These are phyloP conservation scores for Cynanchum wilfordii DNA, from an alignment of 257 asterid species.

Conservation along the genomic window DNA sequence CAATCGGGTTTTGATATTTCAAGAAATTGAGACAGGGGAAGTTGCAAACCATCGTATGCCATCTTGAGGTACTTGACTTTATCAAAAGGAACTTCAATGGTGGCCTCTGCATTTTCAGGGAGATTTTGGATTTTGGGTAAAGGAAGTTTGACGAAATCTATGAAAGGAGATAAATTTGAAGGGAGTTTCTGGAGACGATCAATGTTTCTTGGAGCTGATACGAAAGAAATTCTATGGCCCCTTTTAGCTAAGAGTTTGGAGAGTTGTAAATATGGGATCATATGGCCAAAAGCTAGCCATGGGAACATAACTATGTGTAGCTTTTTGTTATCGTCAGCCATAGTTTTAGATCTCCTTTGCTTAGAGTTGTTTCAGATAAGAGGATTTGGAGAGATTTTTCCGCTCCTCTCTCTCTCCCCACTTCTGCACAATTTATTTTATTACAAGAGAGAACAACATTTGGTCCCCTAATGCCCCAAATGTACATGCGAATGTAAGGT, in stretches of 20 bases:
- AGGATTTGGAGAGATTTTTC: background rate
- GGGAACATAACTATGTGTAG: slow-evolving; percentile 53
- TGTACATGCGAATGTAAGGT: too few relatives aligned
- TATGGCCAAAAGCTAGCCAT: slow-evolving; percentile 72
- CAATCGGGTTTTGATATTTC: slow-evolving; percentile 26
- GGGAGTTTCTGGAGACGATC: slow-evolving; percentile 52
- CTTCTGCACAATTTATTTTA: too few relatives aligned
- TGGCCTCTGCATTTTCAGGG: slow-evolving; percentile 31
- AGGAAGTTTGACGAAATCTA: slow-evolving; percentile 35
- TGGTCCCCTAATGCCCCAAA: too few relatives aligned
- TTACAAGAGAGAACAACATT: too few relatives aligned
- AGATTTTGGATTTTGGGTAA: slow-evolving; percentile 24
- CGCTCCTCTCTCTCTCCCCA: too few relatives aligned
- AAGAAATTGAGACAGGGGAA: slow-evolving; percentile 16
- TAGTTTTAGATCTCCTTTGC: slow-evolving; percentile 4
- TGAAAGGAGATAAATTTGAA: slow-evolving; percentile 20
- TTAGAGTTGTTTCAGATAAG: background rate
- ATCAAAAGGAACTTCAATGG: slow-evolving; percentile 22
- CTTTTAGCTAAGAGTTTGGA: slow-evolving; percentile 42
- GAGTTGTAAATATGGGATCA: slow-evolving; percentile 44
- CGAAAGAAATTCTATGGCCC: slow-evolving; percentile 45
- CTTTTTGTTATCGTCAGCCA: slow-evolving; percentile 12
- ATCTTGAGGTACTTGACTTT: slow-evolving; percentile 30
- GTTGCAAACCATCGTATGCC: slow-evolving; percentile 28
- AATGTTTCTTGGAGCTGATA: slow-evolving; percentile 49